These are phyloP conservation scores for Fusarium nodosum DNA, from an alignment of 2,329 filamentous ascomycete genomes.

Conservation along the genomic window DNA sequence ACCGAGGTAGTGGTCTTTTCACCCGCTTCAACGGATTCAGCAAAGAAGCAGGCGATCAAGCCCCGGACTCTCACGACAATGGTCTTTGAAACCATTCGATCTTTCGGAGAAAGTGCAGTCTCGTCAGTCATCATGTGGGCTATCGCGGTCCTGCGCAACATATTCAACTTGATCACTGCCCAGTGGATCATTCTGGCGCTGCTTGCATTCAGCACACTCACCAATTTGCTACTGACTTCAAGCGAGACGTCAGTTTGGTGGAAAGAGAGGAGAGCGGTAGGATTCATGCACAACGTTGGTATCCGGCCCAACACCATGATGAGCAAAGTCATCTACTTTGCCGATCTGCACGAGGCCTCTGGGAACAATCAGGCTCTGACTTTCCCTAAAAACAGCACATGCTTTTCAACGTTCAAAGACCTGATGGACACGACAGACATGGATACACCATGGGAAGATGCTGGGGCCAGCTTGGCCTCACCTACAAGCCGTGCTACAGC, in stretches of 20 bases:
- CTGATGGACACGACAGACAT: slow-evolving; percentile 70
- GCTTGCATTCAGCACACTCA: slow-evolving; percentile 75
- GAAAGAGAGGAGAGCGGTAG: slow-evolving; percentile 82
- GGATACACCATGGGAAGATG: slow-evolving; percentile 68
- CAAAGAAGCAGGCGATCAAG: slow-evolving; percentile 71
- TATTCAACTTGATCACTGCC: slow-evolving; percentile 77
- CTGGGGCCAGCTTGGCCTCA: slow-evolving; percentile 62
- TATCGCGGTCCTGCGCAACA: slow-evolving; percentile 73
- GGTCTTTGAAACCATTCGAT: slow-evolving; percentile 78
- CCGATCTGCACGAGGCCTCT: slow-evolving; percentile 79
- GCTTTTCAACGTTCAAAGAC: slow-evolving; percentile 73
- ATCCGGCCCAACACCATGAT: slow-evolving; percentile 83
- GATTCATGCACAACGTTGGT: slow-evolving; percentile 85
- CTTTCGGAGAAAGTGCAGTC: slow-evolving; percentile 79
- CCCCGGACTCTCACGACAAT: slow-evolving; percentile 75
- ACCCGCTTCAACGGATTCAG: slow-evolving; percentile 61
- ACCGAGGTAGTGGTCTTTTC: slow-evolving; percentile 73
- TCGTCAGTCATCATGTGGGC: slow-evolving; percentile 84
- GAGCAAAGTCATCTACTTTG: slow-evolving; percentile 87
- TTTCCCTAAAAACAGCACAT: slow-evolving; percentile 65
- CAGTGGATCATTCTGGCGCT: slow-evolving; percentile 80
- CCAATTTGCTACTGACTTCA: slow-evolving; percentile 82
- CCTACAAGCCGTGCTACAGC: slow-evolving; percentile 67
- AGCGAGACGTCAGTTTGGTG: slow-evolving; percentile 84
- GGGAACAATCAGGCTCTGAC: slow-evolving; percentile 53